Percentiles rank a stretch among this genome's conserved stretches.
Conservation (phyloP, 176 grass and related monocot species). For the Lolium multiflorum region DNA sequence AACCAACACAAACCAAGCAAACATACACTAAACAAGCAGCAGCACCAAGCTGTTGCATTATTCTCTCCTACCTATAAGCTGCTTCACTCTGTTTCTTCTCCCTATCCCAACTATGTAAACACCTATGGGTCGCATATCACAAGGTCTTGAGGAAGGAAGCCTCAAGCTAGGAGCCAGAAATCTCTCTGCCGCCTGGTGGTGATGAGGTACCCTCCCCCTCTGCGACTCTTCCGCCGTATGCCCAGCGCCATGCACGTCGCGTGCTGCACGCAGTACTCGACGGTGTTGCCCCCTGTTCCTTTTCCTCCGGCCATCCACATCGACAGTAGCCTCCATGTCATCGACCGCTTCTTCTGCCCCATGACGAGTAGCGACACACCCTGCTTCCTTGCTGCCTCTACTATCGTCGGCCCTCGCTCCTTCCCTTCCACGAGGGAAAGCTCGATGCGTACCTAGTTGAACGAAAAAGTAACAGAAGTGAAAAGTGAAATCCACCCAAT, state of each 20-base stretch:
- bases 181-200: slow-evolving; percentile 73
- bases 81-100: background rate
- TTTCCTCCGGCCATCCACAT: slow-evolving; percentile 56
- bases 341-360: slow-evolving; percentile 67
- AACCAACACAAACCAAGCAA: slow-evolving; percentile 23
- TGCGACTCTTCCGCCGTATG: slow-evolving; percentile 70
- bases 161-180: slow-evolving; percentile 88
- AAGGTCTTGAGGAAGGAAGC: background rate
- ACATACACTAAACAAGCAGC: slow-evolving; percentile 6
- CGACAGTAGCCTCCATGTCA: slow-evolving; percentile 63
- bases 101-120: slow-evolving; percentile 32
- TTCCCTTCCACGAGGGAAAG: slow-evolving; percentile 50
- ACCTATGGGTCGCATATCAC: background rate
- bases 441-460: slow-evolving; percentile 59
- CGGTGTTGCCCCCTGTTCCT: background rate
- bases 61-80: slow-evolving; percentile 1
- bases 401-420: slow-evolving; percentile 67
- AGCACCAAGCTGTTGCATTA: slow-evolving; percentile 24
- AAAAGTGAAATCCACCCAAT: background rate
- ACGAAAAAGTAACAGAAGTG: background rate
- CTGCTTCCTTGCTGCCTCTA: slow-evolving; percentile 69
- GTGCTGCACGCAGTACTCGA: slow-evolving; percentile 79
- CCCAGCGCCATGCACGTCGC: slow-evolving; percentile 69
- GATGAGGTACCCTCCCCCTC: slow-evolving; percentile 77
- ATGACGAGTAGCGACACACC: slow-evolving; percentile 66